phyloP scores from a whole-genome alignment of 345 rosid genomes.

The Citrus glauca region DNA sequence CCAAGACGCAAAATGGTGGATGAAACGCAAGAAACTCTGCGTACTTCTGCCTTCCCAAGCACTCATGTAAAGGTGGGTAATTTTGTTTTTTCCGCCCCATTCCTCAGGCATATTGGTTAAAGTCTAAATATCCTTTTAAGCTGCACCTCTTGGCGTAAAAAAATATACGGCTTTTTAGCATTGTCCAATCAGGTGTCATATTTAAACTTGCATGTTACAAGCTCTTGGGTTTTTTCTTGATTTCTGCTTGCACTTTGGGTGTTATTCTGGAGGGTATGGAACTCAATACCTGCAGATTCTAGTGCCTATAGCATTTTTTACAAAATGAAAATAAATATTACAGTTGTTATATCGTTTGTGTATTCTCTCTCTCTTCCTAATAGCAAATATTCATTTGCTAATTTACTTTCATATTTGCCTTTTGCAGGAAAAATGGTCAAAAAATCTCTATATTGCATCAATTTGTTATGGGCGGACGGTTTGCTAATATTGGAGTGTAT shows the following conservation, averaged over 20 bases:
- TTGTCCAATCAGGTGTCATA: neutral
- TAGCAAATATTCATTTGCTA: neutral
- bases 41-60: slow-evolving; percentile 96
- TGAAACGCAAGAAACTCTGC: slow-evolving; percentile 94
- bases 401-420: neutral
- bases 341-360: neutral
- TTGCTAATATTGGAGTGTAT: slow-evolving; percentile 34
- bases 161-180: neutral
- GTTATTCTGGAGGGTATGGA: neutral
- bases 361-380: neutral
- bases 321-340: neutral
- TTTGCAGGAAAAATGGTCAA: slow-evolving; percentile 67
- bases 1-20: slow-evolving; percentile 82
- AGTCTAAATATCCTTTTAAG: neutral
- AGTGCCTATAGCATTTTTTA: neutral
- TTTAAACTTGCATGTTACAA: neutral
- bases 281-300: neutral
- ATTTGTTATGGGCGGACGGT: slow-evolving; percentile 72
- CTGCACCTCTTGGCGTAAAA: neutral
- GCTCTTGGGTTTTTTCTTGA: neutral
- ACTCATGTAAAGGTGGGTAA: slow-evolving; percentile 81
- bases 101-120: neutral
- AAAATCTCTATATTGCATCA: slow-evolving; percentile 62
- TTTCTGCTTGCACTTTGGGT: neutral
- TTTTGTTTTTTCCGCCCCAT: neutral